Conservation (phyloP, 2,329 filamentous ascomycete species). For the Colletotrichum sp. region DNA sequence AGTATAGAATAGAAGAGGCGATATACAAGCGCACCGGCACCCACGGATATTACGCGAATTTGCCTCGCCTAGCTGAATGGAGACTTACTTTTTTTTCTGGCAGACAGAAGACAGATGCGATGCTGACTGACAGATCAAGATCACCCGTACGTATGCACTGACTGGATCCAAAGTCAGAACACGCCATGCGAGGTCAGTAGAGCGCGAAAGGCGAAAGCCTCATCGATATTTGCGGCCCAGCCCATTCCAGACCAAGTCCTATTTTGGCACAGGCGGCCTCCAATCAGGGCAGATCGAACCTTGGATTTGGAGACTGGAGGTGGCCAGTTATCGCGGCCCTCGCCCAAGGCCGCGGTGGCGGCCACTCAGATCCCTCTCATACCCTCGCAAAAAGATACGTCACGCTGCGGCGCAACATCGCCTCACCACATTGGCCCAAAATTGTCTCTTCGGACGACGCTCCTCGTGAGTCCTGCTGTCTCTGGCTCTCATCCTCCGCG, state of each 20-base stretch:
- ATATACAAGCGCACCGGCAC: background rate
- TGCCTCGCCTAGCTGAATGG: conserved; percentile 3
- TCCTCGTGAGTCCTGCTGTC: background rate
- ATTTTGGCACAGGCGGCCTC: conserved; percentile 20
- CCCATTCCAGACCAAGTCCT: conserved; percentile 5
- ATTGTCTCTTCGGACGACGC: background rate
- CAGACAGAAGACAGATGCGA: background rate
- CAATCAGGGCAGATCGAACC: conserved; percentile 20
- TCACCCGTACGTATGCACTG: conserved; percentile 5
- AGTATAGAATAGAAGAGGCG: conserved; percentile 7
- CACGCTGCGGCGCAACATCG: conserved; percentile 18
- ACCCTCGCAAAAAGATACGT: conserved; percentile 15
- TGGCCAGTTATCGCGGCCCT: conserved; percentile 5
- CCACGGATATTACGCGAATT: background rate
- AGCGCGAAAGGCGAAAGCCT: background rate
- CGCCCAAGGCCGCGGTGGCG: conserved; percentile 13
- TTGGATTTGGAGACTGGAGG: conserved; percentile 12
- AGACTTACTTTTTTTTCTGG: background rate
- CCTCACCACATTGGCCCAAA: conserved; percentile 13
- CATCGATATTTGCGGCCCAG: background rate
- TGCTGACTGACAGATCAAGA: background rate
- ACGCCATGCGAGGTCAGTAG: background rate
- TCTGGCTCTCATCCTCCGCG: background rate
- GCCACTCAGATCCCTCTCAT: conserved; percentile 18
- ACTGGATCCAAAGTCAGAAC: background rate